Percentiles rank a stretch among this genome's conserved stretches.
These are phyloP conservation scores for Talaromyces thailandensis DNA, from an alignment of 495 filamentous ascomycete genomes.

Conservation along the genomic window DNA sequence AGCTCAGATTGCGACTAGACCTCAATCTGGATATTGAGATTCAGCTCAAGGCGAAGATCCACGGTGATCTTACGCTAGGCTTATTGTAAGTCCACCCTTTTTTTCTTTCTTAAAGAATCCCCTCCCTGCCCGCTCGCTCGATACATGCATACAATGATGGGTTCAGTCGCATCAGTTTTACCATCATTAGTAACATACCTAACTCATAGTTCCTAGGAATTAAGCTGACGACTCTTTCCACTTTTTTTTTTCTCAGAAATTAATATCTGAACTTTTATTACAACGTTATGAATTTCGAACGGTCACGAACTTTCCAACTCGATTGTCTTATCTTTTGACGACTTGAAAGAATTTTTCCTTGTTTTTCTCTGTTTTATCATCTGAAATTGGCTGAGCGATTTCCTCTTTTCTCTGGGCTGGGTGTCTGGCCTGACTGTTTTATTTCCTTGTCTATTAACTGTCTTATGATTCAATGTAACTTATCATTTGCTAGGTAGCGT, in stretches of 20 bases:
- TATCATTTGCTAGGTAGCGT: background rate
- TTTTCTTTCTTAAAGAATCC: background rate
- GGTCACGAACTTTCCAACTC: background rate
- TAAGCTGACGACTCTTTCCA: background rate
- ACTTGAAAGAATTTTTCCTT: background rate
- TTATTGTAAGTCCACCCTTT: constrained; percentile 59
- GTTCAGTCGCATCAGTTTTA: background rate
- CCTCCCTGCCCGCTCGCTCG: no score
- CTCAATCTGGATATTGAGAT: constrained; percentile 86
- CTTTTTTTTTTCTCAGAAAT: background rate
- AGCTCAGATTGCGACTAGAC: constrained; percentile 69
- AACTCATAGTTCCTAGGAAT: constrained; percentile 9
- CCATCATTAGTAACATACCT: constrained; percentile 8
- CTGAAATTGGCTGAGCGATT: background rate
- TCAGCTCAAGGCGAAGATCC: constrained; percentile 84
- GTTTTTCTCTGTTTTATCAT: background rate
- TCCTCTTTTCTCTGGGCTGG: background rate
- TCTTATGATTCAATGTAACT: background rate
- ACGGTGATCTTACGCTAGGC: constrained; percentile 79
- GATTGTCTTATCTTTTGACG: background rate
- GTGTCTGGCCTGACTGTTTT: background rate
- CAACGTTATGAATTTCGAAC: background rate
- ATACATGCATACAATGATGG: background rate
- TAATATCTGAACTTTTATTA: background rate
- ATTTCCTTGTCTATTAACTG: background rate